Evolutionary conservation across 768 basidiomycete genomes (phyloP).

Genomic region (Pleurotus ostreatus): DNA sequence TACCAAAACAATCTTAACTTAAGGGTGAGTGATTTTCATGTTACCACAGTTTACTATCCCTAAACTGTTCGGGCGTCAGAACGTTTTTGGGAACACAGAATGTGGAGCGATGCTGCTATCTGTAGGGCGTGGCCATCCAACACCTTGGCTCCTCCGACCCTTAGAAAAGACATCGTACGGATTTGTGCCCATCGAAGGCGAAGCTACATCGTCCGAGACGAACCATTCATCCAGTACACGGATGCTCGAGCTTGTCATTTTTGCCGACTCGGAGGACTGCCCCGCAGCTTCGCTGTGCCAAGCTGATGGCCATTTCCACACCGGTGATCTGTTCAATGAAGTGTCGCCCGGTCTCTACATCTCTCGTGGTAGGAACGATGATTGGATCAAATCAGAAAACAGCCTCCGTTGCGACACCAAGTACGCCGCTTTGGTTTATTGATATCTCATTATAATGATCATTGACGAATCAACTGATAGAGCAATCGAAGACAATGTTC

Average conservation of each 20-base stretch:
- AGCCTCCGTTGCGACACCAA: constrained; percentile 66
- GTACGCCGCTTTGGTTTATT: constrained; percentile 26
- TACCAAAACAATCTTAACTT: constrained; percentile 22
- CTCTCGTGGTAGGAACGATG: constrained; percentile 61
- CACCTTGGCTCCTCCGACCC: constrained; percentile 49
- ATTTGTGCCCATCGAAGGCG: constrained; percentile 56
- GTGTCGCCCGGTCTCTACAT: constrained; percentile 43
- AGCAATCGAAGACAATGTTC: constrained; percentile 78
- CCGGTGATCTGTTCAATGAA: constrained; percentile 65
- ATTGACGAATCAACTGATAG: constrained; percentile 22
- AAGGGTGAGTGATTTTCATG: not conserved
- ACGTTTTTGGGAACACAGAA: constrained; percentile 81
- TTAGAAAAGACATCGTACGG: constrained; percentile 60
- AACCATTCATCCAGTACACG: constrained; percentile 42
- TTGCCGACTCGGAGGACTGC: constrained; percentile 53
- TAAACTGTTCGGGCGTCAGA: constrained; percentile 33
- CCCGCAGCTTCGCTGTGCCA: constrained; percentile 48
- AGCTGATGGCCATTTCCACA: constrained; percentile 62
- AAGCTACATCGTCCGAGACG: constrained; percentile 22
- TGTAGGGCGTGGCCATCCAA: constrained; percentile 44
- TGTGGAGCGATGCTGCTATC: constrained; percentile 70
- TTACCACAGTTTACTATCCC: not conserved
- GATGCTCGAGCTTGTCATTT: constrained; percentile 57
- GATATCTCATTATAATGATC: not conserved
- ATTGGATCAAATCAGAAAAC: constrained; percentile 72